Base-by-base conservation (phyloP, 768 basidiomycete species). In the Nidula microcarpa region DNA sequence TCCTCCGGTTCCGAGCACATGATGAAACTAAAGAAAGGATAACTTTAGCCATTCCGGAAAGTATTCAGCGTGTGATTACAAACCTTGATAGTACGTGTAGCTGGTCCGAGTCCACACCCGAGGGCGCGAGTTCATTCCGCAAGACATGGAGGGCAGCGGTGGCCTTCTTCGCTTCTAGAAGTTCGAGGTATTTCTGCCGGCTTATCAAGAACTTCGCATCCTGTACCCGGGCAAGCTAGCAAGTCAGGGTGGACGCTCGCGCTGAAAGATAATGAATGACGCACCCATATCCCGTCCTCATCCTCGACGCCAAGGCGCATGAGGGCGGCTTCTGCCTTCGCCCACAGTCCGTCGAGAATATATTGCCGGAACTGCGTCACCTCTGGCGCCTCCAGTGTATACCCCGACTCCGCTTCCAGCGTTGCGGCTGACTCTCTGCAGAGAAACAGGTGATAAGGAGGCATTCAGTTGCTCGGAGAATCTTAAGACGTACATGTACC, bases 171-270 rank as follows among this genome's bases (percentile, higher is more conserved):
- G 82, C 79, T 63, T 98, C 96, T 48, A 99, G 76, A 16, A 91
- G 76, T 65, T 99, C 97, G 41, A 98, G 77, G 69, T 97, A 99
- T 72, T 97, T 95, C 80, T 99, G 97, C 70, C 90, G 87, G 55
- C 86, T 87, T 58, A 99, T 91, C 55, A 95, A 74, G 69, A 95
- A 97, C 55, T 77, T 84, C 17, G 89, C 87, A 61, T 89, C 85
- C 88, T 96, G 62, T 47, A 55, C 55, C 46, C 53, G 37, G 55
- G 50, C 43, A 36, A 57, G 23, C 48, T n/a, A 41, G 39, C 47
- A 46, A 55, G 45, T 51, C 39, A 23, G 13, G 14, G 39, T 43
- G 11, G 33, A 1, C 16, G 18, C 33, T 16, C 10, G 6, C n/a
- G 9, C 6, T 30, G 13, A 17, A 41, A 30, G 41, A 17, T 39